These are phyloP conservation scores for Microthyrium microscopicum DNA, from an alignment of 2,329 filamentous ascomycete species.

Conservation along the genomic window DNA sequence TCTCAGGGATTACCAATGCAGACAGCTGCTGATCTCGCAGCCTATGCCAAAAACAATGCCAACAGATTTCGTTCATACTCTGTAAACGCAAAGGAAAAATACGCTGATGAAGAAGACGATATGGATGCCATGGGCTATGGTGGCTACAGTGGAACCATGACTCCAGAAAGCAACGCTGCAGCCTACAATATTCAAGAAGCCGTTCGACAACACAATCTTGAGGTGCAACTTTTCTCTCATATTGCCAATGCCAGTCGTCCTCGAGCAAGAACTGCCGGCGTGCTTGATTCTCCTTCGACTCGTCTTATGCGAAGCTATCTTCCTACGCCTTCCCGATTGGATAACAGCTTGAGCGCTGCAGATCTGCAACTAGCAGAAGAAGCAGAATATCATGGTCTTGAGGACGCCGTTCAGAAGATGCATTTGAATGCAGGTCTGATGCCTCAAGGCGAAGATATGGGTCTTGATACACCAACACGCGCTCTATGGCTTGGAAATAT, in stretches of 20 bases:
- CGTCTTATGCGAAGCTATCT: conserved; percentile 54
- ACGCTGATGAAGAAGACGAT: conserved; percentile 74
- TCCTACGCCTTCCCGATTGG: conserved; percentile 57
- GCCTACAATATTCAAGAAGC: conserved; percentile 47
- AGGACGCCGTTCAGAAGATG: conserved; percentile 69
- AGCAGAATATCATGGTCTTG: conserved; percentile 62
- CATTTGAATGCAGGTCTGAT: conserved; percentile 46
- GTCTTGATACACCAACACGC: conserved; percentile 75
- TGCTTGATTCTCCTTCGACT: conserved; percentile 61
- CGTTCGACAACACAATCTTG: conserved; percentile 82
- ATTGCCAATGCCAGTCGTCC: conserved; percentile 70
- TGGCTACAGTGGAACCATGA: conserved; percentile 41
- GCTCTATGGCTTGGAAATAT: conserved; percentile 96
- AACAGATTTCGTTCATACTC: conserved; percentile 95
- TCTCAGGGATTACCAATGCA: conserved; percentile 33
- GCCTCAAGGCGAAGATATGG: conserved; percentile 50
- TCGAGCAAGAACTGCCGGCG: conserved; percentile 77
- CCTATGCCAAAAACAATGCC: conserved; percentile 53
- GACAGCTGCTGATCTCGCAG: conserved; percentile 58
- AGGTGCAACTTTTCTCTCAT: conserved; percentile 80
- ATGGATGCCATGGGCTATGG: conserved; percentile 36
- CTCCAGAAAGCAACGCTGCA: conserved; percentile 38
- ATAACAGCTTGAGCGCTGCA: conserved; percentile 57
- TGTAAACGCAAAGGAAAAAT: conserved; percentile 96
- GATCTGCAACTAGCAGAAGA: conserved; percentile 62